Percentiles rank a stretch among this genome's conserved stretches.
Evolutionary conservation across 176 grass and related monocot genomes (phyloP).

Genomic region (Oryza meridionalis): DNA sequence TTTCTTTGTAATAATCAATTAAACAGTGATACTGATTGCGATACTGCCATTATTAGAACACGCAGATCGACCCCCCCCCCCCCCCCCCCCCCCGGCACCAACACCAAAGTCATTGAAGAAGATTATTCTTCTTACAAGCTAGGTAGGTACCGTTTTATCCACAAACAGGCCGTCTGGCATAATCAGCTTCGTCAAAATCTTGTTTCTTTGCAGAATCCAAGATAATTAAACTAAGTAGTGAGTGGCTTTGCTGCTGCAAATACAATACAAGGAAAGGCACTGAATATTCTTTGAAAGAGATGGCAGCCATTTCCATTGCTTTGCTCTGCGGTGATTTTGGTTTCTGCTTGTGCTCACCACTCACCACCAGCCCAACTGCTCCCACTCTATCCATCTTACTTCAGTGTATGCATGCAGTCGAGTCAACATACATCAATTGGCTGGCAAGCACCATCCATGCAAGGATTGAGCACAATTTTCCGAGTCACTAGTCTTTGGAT

Average conservation of each 20-base stretch:
- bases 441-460: neutral
- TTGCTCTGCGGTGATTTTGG: neutral
- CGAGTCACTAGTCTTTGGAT: neutral
- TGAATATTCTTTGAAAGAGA: constrained; percentile 1
- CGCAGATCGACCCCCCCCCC: neutral
- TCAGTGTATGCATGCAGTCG: neutral
- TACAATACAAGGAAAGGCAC: neutral
- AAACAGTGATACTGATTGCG: neutral
- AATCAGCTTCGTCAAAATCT: neutral
- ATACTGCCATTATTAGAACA: neutral
- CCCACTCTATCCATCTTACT: neutral
- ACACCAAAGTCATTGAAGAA: neutral
- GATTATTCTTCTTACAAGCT: neutral
- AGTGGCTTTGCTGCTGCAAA: neutral
- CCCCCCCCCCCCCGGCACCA: no score
- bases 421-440: neutral
- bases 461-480: neutral
- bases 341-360: neutral
- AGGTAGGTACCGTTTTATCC: neutral
- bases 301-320: neutral
- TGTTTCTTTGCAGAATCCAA: neutral
- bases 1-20: neutral
- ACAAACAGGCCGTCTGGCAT: neutral
- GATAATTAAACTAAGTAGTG: neutral
- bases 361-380: neutral